Evolutionary conservation across 148 eudicot genomes (phyloP), one percentile per base, ranked within the genome.

Genomic region (Mesembryanthemum crystallinum): DNA sequence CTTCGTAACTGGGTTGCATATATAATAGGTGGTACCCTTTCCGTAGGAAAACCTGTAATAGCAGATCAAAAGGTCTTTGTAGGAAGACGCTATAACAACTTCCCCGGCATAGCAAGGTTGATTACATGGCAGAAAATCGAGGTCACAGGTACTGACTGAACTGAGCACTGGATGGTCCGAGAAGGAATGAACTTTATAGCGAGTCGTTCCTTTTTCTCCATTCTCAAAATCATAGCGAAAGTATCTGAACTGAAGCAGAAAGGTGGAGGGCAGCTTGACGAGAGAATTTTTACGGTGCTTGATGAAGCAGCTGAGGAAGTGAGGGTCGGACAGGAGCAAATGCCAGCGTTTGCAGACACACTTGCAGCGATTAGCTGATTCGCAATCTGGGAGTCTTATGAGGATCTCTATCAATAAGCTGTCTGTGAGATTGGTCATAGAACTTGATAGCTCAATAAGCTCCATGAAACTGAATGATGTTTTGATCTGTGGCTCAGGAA

Each of bases 331-430:
- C 6, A 72, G 24, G 20, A 72, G 75, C 14, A 30, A 58, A 9
- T 37, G 75, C 75, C 75, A 72, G 43, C 54, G 75, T 64, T 72
- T 72, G 47, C 75, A 72, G 54, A 72, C 75, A 20, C 21, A 25
- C 54, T 72, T 59, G 75, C 75, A 72, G 60, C 39, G 75, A 9
- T 37, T 52, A 3, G 75, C 54, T 23, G 75, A 39, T 23, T 72
- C 27, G 35, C 52, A 72, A 29, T 49, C 57, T 12, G 51, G 75
- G 60, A 72, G 35, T 51, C 66, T 72, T 23, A 58, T 58, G 32
- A 72, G 75, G 30, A 72, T 72, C 55, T 58, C 66, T 59, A 39
- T 58, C n/a, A 72, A 20, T 72, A 72, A 18, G 23, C 64, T 33
- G 32, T 72, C 74, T 32, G 64, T 12, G 37, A 72, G 20, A 13